Conservation (phyloP, 2,329 filamentous ascomycete genomes). For the Cercospora sesami region DNA sequence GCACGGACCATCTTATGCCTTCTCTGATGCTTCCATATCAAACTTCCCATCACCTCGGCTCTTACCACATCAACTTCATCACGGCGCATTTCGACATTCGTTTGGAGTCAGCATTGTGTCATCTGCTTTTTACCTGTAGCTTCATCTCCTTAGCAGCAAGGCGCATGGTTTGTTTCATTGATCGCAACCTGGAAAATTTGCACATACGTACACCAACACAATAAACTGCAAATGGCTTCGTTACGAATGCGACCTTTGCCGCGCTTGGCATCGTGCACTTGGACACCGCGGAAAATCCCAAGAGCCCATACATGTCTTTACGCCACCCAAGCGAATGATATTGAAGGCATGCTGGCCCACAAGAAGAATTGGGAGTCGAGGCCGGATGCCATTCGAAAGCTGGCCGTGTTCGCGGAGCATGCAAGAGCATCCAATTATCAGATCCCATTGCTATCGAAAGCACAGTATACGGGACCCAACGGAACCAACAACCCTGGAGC, state of each 20-base stretch:
- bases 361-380: constrained; percentile 27
- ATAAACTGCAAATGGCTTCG: constrained; percentile 11
- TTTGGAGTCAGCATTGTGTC: background rate
- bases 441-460: constrained; percentile 29
- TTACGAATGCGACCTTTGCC: background rate
- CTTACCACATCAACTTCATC: constrained; percentile 6
- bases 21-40: background rate
- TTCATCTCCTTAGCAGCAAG: background rate
- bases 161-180: background rate
- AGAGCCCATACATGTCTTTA: constrained; percentile 3
- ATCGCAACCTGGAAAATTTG: background rate
- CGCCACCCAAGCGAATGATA: constrained; percentile 24
- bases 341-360: constrained; percentile 27
- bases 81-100: background rate
- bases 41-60: constrained; percentile 6
- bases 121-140: background rate
- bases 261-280: background rate
- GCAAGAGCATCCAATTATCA: constrained; percentile 29
- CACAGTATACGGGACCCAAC: constrained; percentile 15
- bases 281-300: background rate
- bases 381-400: constrained; percentile 23
- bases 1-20: background rate
- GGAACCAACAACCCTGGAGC: constrained; percentile 13
- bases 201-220: background rate
- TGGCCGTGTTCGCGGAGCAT: constrained; percentile 30